These are phyloP conservation scores for Rugiboletus extremiorientalis DNA, from an alignment of 1,284 basidiomycete species.

Conservation along the genomic window DNA sequence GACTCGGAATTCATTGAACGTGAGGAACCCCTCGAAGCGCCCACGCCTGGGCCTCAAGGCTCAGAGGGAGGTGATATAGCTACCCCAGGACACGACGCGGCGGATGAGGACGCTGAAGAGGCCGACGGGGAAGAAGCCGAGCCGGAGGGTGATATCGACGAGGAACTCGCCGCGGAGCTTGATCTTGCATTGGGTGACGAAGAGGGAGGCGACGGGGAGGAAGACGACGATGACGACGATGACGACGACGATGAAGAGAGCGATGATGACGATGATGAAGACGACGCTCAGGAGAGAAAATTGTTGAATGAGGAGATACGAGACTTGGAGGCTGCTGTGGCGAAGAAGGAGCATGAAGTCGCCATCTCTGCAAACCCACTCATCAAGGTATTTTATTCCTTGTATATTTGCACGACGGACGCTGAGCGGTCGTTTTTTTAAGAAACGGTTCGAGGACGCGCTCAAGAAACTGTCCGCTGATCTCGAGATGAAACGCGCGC, in stretches of 20 bases:
- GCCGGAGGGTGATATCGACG: constrained; percentile 69
- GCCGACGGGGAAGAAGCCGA: constrained; percentile 58
- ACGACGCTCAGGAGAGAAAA: constrained; percentile 73
- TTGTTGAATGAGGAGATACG: constrained; percentile 87
- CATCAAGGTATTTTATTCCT: constrained; percentile 59
- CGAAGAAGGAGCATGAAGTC: constrained; percentile 84
- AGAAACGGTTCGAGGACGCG: constrained; percentile 95
- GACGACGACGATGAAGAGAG: constrained; percentile 71
- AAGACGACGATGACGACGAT: constrained; percentile 60
- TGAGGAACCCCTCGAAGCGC: constrained; percentile 59
- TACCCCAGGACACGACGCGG: constrained; percentile 53
- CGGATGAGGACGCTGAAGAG: constrained; percentile 61
- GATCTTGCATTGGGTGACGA: constrained; percentile 70
- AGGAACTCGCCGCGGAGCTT: constrained; percentile 73
- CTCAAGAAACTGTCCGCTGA: constrained; percentile 86
- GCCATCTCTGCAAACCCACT: constrained; percentile 87
- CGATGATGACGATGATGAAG: constrained; percentile 69
- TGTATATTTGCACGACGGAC: not conserved
- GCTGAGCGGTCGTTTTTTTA: constrained; percentile 7
- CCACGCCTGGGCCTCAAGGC: constrained; percentile 54
- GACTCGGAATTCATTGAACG: constrained; percentile 82
- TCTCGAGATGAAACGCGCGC: constrained; percentile 82
- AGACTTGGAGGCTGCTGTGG: constrained; percentile 85
- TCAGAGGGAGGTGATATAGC: constrained; percentile 65
- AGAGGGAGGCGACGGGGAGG: constrained; percentile 55